Conservation (phyloP, 2,329 filamentous ascomycete species). For the Calonectria multiphialidica region DNA sequence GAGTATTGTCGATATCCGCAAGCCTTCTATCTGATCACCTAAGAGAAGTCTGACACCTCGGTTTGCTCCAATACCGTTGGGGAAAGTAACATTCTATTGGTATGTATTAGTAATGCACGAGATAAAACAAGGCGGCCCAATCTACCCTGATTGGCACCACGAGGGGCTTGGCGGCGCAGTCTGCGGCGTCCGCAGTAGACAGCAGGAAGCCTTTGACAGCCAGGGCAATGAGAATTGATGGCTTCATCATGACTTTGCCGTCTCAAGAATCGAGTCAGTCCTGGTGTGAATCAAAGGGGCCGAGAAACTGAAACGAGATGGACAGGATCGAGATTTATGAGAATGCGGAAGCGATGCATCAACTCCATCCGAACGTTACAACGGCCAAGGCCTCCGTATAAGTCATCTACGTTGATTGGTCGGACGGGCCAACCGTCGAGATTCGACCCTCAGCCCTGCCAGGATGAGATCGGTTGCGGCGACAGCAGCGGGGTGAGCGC, state of each 20-base stretch:
- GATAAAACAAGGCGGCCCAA: background rate
- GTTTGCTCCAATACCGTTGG: conserved; percentile 20
- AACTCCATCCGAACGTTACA: background rate
- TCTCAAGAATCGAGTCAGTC: background rate
- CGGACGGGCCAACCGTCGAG: background rate
- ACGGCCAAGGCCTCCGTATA: too few species aligned
- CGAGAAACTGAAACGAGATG: background rate
- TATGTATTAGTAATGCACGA: background rate
- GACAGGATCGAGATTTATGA: background rate
- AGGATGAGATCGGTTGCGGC: background rate
- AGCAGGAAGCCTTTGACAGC: background rate
- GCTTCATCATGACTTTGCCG: background rate
- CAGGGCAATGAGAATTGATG: background rate
- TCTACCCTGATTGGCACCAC: conserved; percentile 7
- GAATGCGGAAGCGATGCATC: background rate
- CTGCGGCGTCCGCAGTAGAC: background rate
- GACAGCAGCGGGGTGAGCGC: background rate
- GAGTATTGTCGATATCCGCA: conserved; percentile 22
- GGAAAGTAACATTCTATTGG: conserved; percentile 12
- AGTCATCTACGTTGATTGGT: background rate
- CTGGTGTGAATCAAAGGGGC: background rate
- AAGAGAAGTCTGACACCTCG: conserved; percentile 15
- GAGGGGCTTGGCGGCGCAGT: conserved; percentile 13
- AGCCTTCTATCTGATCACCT: conserved; percentile 8
- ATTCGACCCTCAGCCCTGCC: background rate